These are phyloP conservation scores for Diplodia sapinea DNA, from an alignment of 2,329 filamentous ascomycete genomes.

Conservation along the genomic window DNA sequence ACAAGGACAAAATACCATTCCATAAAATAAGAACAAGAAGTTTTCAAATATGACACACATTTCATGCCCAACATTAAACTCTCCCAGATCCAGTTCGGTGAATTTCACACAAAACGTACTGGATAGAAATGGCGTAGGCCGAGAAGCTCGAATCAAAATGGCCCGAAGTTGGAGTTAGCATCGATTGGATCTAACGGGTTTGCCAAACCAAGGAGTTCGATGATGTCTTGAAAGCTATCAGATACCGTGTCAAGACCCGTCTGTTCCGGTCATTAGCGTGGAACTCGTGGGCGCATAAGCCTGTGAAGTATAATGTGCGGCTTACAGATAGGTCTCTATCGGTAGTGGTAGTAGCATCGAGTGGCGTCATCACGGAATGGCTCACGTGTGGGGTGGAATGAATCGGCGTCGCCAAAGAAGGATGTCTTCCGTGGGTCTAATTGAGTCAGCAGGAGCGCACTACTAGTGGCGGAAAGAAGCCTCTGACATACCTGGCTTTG, in stretches of 20 bases:
- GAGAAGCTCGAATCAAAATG: not conserved
- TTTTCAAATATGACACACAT: not conserved
- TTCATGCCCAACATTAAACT: not conserved
- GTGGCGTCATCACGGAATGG: not conserved
- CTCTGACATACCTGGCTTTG: not conserved
- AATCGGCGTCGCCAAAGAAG: not conserved
- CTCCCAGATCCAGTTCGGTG: not conserved
- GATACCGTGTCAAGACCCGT: conserved; percentile 17
- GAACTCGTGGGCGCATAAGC: no score
- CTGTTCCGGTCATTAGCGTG: not conserved
- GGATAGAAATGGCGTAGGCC: not conserved
- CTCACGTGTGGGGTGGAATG: not conserved
- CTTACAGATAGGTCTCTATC: conserved; percentile 19
- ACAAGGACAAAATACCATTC: not conserved
- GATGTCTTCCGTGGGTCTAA: not conserved
- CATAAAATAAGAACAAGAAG: not conserved
- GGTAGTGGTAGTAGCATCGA: not conserved
- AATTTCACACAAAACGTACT: not conserved
- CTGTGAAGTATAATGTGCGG: not conserved
- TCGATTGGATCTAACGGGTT: conserved; percentile 11
- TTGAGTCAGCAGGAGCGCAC: not conserved
- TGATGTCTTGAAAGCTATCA: conserved; percentile 21
- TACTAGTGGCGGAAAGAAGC: no score
- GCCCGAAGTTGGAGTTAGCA: not conserved
- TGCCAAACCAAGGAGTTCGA: conserved; percentile 9